Conservation (phyloP, 1,139 yeast genomes). For the Kluyveromyces sp. region DNA sequence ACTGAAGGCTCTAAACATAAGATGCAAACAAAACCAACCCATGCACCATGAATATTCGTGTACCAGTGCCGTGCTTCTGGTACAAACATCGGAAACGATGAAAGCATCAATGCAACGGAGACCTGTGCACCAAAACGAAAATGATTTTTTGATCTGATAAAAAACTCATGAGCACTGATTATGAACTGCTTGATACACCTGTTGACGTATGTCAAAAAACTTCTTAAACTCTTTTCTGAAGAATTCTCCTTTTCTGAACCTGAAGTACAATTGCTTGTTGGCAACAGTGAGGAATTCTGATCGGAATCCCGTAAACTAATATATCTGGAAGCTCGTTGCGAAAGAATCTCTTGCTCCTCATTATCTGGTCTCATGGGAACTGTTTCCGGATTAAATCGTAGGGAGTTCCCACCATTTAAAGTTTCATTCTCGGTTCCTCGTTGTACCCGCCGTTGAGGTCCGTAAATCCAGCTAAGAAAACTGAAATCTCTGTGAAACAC, state of each 20-base stretch:
- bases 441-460: slow-evolving; percentile 14
- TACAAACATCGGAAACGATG: slow-evolving; percentile 44
- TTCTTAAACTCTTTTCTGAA: slow-evolving; percentile 2
- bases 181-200: slow-evolving; percentile 8
- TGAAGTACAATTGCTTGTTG: not conserved
- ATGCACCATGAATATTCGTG: slow-evolving; percentile 39
- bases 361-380: slow-evolving; percentile 23
- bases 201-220: not conserved
- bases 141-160: slow-evolving; percentile 31
- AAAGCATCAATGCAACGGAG: slow-evolving; percentile 38
- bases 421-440: slow-evolving; percentile 32
- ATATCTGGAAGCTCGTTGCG: slow-evolving; percentile 15
- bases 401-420: slow-evolving; percentile 29
- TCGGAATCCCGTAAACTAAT: not conserved
- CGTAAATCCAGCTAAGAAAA: slow-evolving; percentile 34
- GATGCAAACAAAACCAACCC: slow-evolving; percentile 49
- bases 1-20: slow-evolving; percentile 44
- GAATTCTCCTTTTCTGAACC: not conserved
- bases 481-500: slow-evolving; percentile 32
- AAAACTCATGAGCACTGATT: slow-evolving; percentile 17
- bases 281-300: not conserved
- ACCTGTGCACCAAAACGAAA: slow-evolving; percentile 42
- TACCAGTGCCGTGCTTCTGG: slow-evolving; percentile 43
- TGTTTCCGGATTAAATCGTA: slow-evolving; percentile 13
- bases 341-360: slow-evolving; percentile 25